Percentiles rank a stretch among this genome's conserved stretches.
Conservation (phyloP, 257 asterid genomes). For the Voacanga thouarsii region DNA sequence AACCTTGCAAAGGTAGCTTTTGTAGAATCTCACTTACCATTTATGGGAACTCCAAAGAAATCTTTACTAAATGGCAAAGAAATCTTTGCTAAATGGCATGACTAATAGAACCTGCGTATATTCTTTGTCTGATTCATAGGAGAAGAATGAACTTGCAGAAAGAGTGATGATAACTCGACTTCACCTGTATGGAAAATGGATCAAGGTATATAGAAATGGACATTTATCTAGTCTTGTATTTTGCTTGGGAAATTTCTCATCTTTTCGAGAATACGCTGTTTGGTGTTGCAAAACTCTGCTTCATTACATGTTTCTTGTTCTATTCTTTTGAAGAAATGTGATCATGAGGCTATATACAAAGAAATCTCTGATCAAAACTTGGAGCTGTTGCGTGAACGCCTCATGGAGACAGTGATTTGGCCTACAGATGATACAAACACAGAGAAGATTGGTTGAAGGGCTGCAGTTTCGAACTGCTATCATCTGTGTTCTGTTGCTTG, state of each 20-base stretch:
- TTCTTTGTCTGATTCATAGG: slow-evolving; percentile 38
- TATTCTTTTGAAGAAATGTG: slow-evolving; percentile 51
- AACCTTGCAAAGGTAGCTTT: slow-evolving; percentile 62
- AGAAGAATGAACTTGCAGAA: slow-evolving; percentile 75
- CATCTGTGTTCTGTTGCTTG: background rate
- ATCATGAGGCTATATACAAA: slow-evolving; percentile 74
- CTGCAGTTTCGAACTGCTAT: background rate
- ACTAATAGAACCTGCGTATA: background rate
- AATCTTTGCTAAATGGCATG: background rate
- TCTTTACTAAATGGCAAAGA: background rate
- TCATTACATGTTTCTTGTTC: background rate
- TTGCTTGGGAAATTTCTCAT: background rate
- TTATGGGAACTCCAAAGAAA: background rate
- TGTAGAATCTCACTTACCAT: background rate
- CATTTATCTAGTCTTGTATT: too few species aligned
- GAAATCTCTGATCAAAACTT: slow-evolving; percentile 78
- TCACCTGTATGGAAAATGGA: slow-evolving; percentile 82
- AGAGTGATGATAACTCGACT: slow-evolving; percentile 93
- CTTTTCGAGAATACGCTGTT: too few species aligned
- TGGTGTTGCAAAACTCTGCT: background rate
- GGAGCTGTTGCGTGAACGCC: slow-evolving; percentile 83
- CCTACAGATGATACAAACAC: slow-evolving; percentile 71
- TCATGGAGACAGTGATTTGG: slow-evolving; percentile 75
- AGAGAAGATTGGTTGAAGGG: slow-evolving; percentile 45
- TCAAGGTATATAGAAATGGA: slow-evolving; percentile 51